Evolutionary conservation across 768 basidiomycete species (phyloP).

Genomic region (Hydnomerulius pinastri): DNA sequence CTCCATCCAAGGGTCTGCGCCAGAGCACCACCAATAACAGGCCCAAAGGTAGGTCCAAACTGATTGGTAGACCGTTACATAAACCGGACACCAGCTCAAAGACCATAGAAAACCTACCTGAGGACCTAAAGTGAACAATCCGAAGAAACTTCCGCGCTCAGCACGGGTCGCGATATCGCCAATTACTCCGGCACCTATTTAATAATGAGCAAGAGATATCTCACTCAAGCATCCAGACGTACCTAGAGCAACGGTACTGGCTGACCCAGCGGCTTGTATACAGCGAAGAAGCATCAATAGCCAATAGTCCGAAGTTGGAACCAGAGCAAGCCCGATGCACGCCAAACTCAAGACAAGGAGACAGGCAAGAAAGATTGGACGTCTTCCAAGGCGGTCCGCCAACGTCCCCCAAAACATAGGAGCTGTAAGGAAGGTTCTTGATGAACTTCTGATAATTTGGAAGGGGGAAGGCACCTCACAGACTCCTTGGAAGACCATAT

Average conservation of each 20-base stretch:
- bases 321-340: slow-evolving; percentile 62
- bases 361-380: slow-evolving; percentile 64
- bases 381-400: slow-evolving; percentile 64
- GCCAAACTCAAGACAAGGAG: slow-evolving; percentile 62
- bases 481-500: slow-evolving; percentile 52
- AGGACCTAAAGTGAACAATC: slow-evolving; percentile 66
- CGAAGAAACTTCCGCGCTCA: slow-evolving; percentile 76
- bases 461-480: slow-evolving; percentile 31
- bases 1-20: slow-evolving; percentile 65
- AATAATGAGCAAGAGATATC: neutral
- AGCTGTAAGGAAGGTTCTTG: slow-evolving; percentile 33
- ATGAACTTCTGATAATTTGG: neutral
- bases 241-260: slow-evolving; percentile 78
- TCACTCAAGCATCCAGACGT: slow-evolving; percentile 6
- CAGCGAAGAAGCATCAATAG: slow-evolving; percentile 78
- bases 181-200: slow-evolving; percentile 69
- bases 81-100: neutral
- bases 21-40: slow-evolving; percentile 54
- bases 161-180: slow-evolving; percentile 73
- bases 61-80: slow-evolving; percentile 16
- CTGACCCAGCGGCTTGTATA: slow-evolving; percentile 76
- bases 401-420: slow-evolving; percentile 64
- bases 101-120: slow-evolving; percentile 41
- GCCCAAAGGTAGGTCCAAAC: slow-evolving; percentile 57
- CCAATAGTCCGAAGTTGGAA: slow-evolving; percentile 69